Percentiles rank a stretch among this genome's conserved stretches.
Evolutionary conservation across 163 green algal species (phyloP).

Genomic region (Volvox carteri): DNA sequence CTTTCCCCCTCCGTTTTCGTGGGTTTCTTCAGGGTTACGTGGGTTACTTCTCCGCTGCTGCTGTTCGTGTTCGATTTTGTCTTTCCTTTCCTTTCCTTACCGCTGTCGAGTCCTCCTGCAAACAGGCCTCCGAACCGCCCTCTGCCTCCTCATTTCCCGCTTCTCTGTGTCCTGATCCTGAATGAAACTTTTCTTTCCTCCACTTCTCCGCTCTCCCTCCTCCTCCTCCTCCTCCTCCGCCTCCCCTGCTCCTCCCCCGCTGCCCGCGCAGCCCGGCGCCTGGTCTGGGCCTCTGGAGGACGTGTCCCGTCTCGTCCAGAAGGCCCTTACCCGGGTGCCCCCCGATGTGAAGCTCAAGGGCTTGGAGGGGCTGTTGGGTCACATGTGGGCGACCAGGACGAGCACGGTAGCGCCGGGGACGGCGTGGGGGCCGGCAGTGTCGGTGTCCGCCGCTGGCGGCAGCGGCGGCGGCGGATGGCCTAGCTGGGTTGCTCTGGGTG

Average conservation of each 20-base stretch:
- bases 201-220: no score
- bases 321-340: not conserved
- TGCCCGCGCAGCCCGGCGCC: not conserved
- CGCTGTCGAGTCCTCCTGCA: not conserved
- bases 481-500: not conserved
- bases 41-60: no score
- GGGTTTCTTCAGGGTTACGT: no score
- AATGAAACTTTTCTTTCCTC: no score
- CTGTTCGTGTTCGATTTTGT: no score
- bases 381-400: not conserved
- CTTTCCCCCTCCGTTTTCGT: no score
- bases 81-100: no score
- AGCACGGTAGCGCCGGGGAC: no score
- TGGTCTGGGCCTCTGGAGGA: slow-evolving; percentile 5
- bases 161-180: no score
- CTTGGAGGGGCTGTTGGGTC: slow-evolving; percentile 45
- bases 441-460: not conserved
- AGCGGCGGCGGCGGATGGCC: not conserved
- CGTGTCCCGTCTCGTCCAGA: not conserved
- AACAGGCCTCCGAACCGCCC: no score
- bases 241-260: not conserved
- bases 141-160: no score
- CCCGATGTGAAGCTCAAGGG: slow-evolving; percentile 5
- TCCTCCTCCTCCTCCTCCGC: no score
- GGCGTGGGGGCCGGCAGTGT: not conserved